phyloP scores from a whole-genome alignment of 129 eudicot species.

The Smallanthus sonchifolius region DNA sequence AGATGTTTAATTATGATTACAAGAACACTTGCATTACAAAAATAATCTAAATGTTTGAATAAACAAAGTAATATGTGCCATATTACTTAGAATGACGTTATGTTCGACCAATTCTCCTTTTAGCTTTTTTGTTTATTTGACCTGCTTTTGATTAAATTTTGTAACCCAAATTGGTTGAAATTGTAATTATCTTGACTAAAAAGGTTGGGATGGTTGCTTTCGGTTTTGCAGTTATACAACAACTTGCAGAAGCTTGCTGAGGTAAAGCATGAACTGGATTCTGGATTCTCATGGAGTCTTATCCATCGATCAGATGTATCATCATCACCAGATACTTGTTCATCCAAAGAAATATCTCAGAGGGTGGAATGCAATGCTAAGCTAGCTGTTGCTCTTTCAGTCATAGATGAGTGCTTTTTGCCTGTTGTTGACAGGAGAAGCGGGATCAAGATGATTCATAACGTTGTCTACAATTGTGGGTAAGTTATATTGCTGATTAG shows the following conservation, averaged over 20 bases:
- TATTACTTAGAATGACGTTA: background rate
- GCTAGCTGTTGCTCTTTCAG: slow-evolving; percentile 83
- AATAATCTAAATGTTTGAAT: background rate
- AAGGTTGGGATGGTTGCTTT: slow-evolving; percentile 12
- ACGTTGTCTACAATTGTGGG: slow-evolving; percentile 88
- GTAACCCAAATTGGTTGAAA: background rate
- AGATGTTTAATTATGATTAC: background rate
- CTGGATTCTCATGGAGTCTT: slow-evolving; percentile 85
- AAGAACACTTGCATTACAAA: background rate
- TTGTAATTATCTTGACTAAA: slow-evolving; percentile 14
- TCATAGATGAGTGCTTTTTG: slow-evolving; percentile 91
- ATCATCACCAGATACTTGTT: slow-evolving; percentile 39
- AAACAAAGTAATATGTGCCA: background rate
- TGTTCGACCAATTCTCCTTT: background rate
- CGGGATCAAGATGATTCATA: slow-evolving; percentile 80
- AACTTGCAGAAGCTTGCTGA: slow-evolving; percentile 80
- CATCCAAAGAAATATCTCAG: slow-evolving; percentile 50
- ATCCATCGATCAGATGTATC: slow-evolving; percentile 58
- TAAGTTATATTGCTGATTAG: slow-evolving; percentile 37
- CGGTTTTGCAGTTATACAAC: slow-evolving; percentile 52
- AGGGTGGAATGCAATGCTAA: slow-evolving; percentile 94
- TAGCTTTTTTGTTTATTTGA: background rate
- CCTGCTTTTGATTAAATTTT: background rate
- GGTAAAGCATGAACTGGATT: slow-evolving; percentile 73
- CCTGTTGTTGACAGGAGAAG: slow-evolving; percentile 89